These are phyloP conservation scores for Prunus padus DNA, from an alignment of 306 rosid genomes.

Conservation along the genomic window DNA sequence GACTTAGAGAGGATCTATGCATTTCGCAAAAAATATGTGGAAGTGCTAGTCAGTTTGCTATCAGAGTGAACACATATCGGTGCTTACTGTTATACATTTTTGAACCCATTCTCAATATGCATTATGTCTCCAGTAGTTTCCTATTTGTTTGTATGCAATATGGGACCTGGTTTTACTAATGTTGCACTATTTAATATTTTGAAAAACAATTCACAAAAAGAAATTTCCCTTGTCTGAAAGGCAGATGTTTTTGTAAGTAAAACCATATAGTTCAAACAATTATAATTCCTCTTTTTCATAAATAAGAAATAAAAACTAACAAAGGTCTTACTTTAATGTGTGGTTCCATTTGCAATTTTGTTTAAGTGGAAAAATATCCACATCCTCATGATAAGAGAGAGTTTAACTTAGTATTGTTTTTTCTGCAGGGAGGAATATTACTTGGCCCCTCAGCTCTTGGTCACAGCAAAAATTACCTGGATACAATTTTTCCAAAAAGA, in stretches of 20 bases:
- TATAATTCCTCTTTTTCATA: neutral
- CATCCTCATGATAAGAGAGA: neutral
- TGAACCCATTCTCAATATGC: neutral
- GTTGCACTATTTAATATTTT: neutral
- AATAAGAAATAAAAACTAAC: neutral
- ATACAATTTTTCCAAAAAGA: conserved; percentile 45
- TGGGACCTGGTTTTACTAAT: no score
- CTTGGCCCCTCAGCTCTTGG: conserved; percentile 75
- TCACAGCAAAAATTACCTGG: conserved; percentile 33
- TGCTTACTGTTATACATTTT: neutral
- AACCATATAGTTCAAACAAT: neutral
- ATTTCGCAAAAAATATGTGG: neutral
- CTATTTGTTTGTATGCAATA: neutral
- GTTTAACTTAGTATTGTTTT: neutral
- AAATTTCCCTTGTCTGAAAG: neutral
- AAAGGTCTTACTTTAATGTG: neutral
- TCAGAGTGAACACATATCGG: neutral
- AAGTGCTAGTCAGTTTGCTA: neutral
- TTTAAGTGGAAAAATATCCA: neutral
- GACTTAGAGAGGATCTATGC: neutral
- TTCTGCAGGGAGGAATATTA: conserved; percentile 60
- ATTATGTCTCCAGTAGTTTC: neutral
- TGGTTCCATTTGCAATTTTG: neutral
- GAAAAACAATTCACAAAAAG: neutral
- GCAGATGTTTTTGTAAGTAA: neutral